Percentiles rank a stretch among this genome's conserved stretches.
These are phyloP conservation scores for Prunus yedoensis DNA, from an alignment of 331 rosid genomes.

Conservation along the genomic window DNA sequence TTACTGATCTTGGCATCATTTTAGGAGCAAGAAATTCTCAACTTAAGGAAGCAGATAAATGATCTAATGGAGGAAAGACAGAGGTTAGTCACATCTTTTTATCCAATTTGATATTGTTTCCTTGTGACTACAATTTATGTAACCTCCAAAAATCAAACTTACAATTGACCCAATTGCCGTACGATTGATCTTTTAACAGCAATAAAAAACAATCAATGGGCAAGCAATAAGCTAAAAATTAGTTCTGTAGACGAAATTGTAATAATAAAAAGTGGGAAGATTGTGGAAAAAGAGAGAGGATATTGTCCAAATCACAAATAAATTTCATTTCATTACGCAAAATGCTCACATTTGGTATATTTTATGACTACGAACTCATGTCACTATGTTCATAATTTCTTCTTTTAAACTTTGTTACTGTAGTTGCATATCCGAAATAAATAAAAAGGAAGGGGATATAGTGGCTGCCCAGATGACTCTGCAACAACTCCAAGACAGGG, in stretches of 20 bases:
- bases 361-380: neutral
- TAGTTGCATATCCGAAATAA: constrained; percentile 62
- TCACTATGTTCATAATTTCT: neutral
- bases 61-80: constrained; percentile 75
- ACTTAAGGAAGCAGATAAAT: constrained; percentile 54
- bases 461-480: constrained; percentile 53
- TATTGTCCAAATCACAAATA: neutral
- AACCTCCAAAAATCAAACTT: neutral
- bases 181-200: neutral
- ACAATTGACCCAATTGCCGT: neutral
- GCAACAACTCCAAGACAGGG: constrained; percentile 73
- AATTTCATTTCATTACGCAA: neutral
- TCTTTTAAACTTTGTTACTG: constrained; percentile 17
- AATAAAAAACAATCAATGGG: neutral
- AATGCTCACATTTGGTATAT: neutral
- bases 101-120: constrained; percentile 1
- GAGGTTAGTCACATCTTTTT: constrained; percentile 52
- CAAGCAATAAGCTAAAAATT: neutral
- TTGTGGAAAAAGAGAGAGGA: no score
- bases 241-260: neutral
- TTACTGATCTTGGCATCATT: constrained; percentile 7
- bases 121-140: neutral
- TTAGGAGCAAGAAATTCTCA: constrained; percentile 67
- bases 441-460: constrained; percentile 56
- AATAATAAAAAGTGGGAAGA: no score